Percentiles rank a stretch among this genome's conserved stretches.
Evolutionary conservation across 345 rosid species (phyloP).

Genomic region (Passiflora organensis): DNA sequence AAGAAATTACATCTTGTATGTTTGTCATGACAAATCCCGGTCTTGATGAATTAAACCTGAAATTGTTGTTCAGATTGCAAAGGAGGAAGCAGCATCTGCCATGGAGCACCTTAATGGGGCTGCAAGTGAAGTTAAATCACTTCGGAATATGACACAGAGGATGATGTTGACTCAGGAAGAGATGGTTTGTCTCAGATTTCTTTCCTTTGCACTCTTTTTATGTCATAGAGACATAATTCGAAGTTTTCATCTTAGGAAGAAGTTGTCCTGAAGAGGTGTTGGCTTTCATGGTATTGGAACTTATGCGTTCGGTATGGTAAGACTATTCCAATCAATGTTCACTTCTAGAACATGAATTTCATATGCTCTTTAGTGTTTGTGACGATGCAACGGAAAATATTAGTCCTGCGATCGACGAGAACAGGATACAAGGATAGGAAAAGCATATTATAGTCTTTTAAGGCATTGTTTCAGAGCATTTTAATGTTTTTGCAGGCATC

Average conservation of each 20-base stretch:
- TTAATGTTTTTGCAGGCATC: slow-evolving; percentile 45
- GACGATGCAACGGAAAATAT: no score
- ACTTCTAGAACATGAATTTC: slow-evolving; percentile 1
- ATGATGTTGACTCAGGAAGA: slow-evolving; percentile 27
- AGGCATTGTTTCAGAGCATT: neutral
- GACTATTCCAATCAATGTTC: neutral
- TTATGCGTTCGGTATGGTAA: slow-evolving; percentile 23
- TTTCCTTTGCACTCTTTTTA: slow-evolving; percentile 14
- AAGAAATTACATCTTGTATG: slow-evolving; percentile 15
- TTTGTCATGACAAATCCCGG: slow-evolving; percentile 2
- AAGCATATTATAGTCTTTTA: no score
- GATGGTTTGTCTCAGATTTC: slow-evolving; percentile 15
- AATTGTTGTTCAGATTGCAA: slow-evolving; percentile 16
- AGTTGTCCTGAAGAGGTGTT: slow-evolving; percentile 32
- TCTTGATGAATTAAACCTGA: slow-evolving; percentile 9
- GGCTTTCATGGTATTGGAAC: slow-evolving; percentile 34
- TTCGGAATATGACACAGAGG: slow-evolving; percentile 21
- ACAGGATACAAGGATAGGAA: no score
- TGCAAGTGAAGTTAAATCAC: slow-evolving; percentile 9
- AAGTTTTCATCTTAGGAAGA: slow-evolving; percentile 37
- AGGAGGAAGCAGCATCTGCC: slow-evolving; percentile 22
- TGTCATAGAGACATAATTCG: slow-evolving; percentile 34
- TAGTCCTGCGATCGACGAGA: no score
- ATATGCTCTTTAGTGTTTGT: no score
- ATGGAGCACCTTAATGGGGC: slow-evolving; percentile 18